A percentile compares a stretch with the other conserved stretches of the same genome.
Conservation (phyloP, 2,329 filamentous ascomycete species). For the Hymenoscyphus albidus region DNA sequence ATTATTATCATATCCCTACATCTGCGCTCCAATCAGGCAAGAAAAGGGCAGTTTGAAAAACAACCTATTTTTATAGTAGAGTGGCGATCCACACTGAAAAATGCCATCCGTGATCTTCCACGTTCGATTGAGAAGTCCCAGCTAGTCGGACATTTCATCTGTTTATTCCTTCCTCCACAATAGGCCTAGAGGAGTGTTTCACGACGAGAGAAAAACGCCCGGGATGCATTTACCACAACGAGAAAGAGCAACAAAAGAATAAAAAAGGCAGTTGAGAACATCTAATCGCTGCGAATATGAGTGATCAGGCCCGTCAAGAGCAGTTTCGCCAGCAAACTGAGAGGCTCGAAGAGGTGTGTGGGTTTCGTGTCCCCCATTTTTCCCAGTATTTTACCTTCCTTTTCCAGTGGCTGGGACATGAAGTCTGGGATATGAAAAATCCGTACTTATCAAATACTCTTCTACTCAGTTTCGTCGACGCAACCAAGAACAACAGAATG, state of each 20-base stretch:
- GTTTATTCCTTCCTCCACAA: neutral
- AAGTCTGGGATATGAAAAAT: neutral
- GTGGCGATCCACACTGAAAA: neutral
- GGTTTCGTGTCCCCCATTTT: neutral
- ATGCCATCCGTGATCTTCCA: neutral
- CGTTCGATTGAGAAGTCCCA: neutral
- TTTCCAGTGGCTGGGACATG: no score
- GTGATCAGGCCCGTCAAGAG: constrained; percentile 15
- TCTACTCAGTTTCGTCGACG: constrained; percentile 1
- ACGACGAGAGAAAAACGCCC: neutral
- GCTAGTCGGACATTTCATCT: neutral
- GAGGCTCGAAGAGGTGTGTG: constrained; percentile 21
- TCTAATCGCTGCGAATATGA: constrained; percentile 6
- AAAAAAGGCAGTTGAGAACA: neutral
- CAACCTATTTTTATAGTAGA: neutral
- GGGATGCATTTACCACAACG: constrained; percentile 1
- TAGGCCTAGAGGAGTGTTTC: neutral
- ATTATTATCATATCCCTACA: neutral
- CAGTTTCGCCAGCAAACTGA: constrained; percentile 17
- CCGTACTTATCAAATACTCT: neutral
- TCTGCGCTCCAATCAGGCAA: neutral
- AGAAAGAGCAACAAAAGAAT: neutral
- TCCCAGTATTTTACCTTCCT: neutral
- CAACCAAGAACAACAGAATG: neutral
- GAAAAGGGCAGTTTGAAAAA: neutral